A percentile compares a stretch with the other conserved stretches of the same genome.
Conservation (phyloP, 441 rosid species). For the Capsella rubella region DNA sequence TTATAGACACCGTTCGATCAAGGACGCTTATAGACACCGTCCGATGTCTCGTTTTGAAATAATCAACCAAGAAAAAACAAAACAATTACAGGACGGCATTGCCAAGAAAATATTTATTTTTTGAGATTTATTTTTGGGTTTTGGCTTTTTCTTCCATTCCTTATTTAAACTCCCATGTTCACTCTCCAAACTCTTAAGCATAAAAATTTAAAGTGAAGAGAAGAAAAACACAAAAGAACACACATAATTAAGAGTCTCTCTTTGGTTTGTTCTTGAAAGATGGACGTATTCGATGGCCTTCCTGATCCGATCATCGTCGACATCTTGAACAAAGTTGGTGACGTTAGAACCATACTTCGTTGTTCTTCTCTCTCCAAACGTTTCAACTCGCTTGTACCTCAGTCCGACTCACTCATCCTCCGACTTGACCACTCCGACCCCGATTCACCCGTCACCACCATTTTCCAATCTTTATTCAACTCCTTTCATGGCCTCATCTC, state of each 20-base stretch:
- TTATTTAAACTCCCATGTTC: constrained; percentile 23
- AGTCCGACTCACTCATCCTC: constrained; percentile 43
- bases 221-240: not conserved
- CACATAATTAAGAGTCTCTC: not conserved
- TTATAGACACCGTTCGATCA: constrained; percentile 25
- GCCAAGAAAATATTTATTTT: too few relatives aligned
- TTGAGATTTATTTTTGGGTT: too few relatives aligned
- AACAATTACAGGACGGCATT: constrained; percentile 31
- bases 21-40: constrained; percentile 20
- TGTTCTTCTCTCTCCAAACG: constrained; percentile 40
- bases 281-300: constrained; percentile 43
- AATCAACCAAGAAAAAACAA: not conserved
- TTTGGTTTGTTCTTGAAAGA: not conserved
- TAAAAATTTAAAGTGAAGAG: not conserved
- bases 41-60: constrained; percentile 2
- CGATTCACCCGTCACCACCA: constrained; percentile 3
- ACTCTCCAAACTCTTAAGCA: constrained; percentile 36
- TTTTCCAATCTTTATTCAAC: constrained; percentile 33
- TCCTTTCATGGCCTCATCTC: constrained; percentile 21
- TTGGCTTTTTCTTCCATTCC: not conserved
- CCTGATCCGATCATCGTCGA: constrained; percentile 42
- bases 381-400: constrained; percentile 42
- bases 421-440: constrained; percentile 21
- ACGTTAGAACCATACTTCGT: constrained; percentile 43
- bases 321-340: constrained; percentile 45